phyloP scores from a whole-genome alignment of 2,329 filamentous ascomycete species.

The Fusarium begoniae region DNA sequence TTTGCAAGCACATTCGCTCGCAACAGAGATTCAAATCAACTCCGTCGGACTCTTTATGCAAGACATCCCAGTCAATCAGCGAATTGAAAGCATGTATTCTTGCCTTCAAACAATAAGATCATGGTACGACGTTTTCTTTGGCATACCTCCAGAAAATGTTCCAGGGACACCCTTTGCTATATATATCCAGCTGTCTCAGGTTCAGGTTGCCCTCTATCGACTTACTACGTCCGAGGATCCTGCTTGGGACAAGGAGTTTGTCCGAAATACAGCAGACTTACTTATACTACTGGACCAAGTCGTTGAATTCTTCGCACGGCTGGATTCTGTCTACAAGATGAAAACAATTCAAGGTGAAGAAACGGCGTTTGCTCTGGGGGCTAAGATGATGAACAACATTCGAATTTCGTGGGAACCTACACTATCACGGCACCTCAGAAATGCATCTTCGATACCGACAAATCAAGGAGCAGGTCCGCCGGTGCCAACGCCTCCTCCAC shows the following conservation, averaged over 20 bases:
- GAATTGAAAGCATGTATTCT: constrained; percentile 50
- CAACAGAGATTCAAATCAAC: constrained; percentile 46
- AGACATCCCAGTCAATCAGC: constrained; percentile 44
- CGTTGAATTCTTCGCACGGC: constrained; percentile 45
- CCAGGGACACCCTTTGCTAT: constrained; percentile 47
- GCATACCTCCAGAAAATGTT: constrained; percentile 43
- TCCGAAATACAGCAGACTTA: constrained; percentile 49
- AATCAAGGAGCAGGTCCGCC: constrained; percentile 36
- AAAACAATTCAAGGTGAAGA: constrained; percentile 43
- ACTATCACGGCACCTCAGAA: constrained; percentile 43
- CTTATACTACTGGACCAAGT: constrained; percentile 48
- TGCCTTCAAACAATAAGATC: constrained; percentile 47
- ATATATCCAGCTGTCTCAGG: constrained; percentile 49
- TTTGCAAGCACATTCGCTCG: constrained; percentile 44
- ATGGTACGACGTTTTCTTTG: constrained; percentile 51
- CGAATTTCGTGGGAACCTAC: constrained; percentile 49
- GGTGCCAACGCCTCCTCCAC: constrained; percentile 10
- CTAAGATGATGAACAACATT: constrained; percentile 49
- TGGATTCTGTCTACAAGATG: constrained; percentile 42
- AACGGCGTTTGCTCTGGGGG: constrained; percentile 46
- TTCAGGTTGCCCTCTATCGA: constrained; percentile 50
- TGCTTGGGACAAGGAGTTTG: constrained; percentile 52
- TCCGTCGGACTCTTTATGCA: constrained; percentile 47
- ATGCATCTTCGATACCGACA: constrained; percentile 42
- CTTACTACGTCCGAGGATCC: constrained; percentile 52